A percentile compares a stretch with the other conserved stretches of the same genome.
These are phyloP conservation scores for Thelonectria rubi DNA, from an alignment of 2,329 filamentous ascomycete species.

Conservation along the genomic window DNA sequence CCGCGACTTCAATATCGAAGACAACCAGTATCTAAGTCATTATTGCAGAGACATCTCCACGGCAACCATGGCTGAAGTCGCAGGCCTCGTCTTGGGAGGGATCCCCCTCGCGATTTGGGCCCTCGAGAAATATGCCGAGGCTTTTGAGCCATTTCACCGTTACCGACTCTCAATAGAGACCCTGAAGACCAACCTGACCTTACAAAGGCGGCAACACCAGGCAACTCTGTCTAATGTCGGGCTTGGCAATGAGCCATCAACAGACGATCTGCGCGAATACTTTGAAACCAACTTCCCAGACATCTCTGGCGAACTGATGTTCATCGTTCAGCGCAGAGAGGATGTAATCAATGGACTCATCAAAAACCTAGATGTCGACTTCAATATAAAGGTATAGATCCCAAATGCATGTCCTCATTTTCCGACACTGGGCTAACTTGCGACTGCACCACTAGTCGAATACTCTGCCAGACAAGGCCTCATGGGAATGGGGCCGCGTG, in stretches of 20 bases:
- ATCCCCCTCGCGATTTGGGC: constrained; percentile 17
- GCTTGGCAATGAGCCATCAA: background rate
- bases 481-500: constrained; percentile 19
- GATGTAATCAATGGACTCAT: background rate
- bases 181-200: background rate
- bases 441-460: background rate
- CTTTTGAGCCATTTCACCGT: constrained; percentile 4
- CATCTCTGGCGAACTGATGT: constrained; percentile 1
- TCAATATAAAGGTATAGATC: background rate
- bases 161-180: constrained; percentile 11
- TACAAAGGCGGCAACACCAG: constrained; percentile 2
- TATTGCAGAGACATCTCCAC: background rate
- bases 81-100: constrained; percentile 8
- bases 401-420: background rate
- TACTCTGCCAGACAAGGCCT: background rate
- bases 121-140: constrained; percentile 16
- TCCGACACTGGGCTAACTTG: background rate
- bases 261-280: background rate
- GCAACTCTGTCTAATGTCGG: background rate
- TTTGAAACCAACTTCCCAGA: constrained; percentile 6
- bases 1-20: background rate
- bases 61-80: constrained; percentile 16
- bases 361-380: background rate
- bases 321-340: background rate
- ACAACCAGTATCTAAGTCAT: background rate